Conservation (phyloP, 768 basidiomycete species). For the Suillus decipiens region DNA sequence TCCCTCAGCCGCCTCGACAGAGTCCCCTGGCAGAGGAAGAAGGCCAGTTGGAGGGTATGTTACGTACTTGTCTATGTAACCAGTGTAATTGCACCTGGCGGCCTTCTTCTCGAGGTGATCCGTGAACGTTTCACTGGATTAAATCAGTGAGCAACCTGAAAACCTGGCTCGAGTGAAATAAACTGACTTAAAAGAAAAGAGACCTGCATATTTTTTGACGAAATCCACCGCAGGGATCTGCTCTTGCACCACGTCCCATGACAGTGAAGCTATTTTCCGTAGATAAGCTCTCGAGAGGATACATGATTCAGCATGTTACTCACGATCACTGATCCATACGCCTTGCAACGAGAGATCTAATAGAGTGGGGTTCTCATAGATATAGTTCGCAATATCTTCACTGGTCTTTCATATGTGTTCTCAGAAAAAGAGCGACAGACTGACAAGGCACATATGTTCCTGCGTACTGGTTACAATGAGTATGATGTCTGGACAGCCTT, state of each 20-base stretch:
- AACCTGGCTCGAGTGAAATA: neutral
- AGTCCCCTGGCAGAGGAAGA: conserved; percentile 69
- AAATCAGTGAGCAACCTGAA: neutral
- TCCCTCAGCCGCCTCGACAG: conserved; percentile 43
- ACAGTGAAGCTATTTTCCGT: conserved; percentile 47
- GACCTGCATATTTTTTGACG: conserved; percentile 68
- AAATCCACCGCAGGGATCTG: conserved; percentile 75
- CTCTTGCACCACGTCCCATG: conserved; percentile 63
- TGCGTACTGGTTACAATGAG: conserved; percentile 52
- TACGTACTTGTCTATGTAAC: conserved; percentile 61
- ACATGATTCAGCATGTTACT: conserved; percentile 24
- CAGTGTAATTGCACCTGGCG: conserved; percentile 58
- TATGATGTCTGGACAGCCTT: neutral
- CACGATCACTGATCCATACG: conserved; percentile 74
- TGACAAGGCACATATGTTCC: conserved; percentile 66
- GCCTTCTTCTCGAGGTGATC: conserved; percentile 55
- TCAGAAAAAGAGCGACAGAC: conserved; percentile 20
- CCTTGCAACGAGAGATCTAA: conserved; percentile 65
- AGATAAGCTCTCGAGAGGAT: neutral
- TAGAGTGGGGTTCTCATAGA: conserved; percentile 56
- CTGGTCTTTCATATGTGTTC: neutral
- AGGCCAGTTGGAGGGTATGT: conserved; percentile 68
- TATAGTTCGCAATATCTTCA: conserved; percentile 73
- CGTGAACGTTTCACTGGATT: conserved; percentile 61
- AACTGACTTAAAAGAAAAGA: conserved; percentile 72